Evolutionary conservation across 176 grass and related monocot genomes (phyloP).

Genomic region (Eragrostis curvula): DNA sequence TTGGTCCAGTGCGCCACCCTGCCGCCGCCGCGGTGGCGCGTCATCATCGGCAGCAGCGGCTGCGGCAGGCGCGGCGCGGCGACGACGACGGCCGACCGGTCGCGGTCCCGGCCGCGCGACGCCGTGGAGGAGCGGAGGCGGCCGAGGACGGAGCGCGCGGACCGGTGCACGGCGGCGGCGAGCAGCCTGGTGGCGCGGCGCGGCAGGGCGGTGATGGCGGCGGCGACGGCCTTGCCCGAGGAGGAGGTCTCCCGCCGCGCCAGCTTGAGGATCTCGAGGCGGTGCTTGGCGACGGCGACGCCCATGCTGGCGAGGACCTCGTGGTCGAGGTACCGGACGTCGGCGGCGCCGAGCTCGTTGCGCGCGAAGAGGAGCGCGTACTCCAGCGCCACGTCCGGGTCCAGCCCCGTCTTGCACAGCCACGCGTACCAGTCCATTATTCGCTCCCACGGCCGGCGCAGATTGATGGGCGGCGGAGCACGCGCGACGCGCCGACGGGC

Average conservation of each 20-base stretch:
- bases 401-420: slow-evolving; percentile 63
- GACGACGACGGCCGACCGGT: neutral
- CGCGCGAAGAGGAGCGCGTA: slow-evolving; percentile 75
- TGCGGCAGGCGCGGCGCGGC: neutral
- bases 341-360: slow-evolving; percentile 69
- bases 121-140: slow-evolving; percentile 37
- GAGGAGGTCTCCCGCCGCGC: slow-evolving; percentile 28
- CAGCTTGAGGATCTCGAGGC: slow-evolving; percentile 87
- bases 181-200: slow-evolving; percentile 55
- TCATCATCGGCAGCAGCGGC: neutral
- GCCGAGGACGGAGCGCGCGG: slow-evolving; percentile 37
- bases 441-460: neutral
- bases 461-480: neutral
- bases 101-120: neutral
- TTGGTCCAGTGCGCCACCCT: slow-evolving; percentile 24
- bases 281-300: slow-evolving; percentile 85
- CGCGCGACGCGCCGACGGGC: neutral
- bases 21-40: neutral
- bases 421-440: slow-evolving; percentile 93
- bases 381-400: slow-evolving; percentile 56
- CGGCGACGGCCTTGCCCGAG: neutral
- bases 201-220: slow-evolving; percentile 21
- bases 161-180: slow-evolving; percentile 44
- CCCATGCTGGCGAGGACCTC: slow-evolving; percentile 84
- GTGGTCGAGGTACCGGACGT: slow-evolving; percentile 78